Evolutionary conservation across 495 filamentous ascomycete species (phyloP).

Genomic region (Tirmania nivea): DNA sequence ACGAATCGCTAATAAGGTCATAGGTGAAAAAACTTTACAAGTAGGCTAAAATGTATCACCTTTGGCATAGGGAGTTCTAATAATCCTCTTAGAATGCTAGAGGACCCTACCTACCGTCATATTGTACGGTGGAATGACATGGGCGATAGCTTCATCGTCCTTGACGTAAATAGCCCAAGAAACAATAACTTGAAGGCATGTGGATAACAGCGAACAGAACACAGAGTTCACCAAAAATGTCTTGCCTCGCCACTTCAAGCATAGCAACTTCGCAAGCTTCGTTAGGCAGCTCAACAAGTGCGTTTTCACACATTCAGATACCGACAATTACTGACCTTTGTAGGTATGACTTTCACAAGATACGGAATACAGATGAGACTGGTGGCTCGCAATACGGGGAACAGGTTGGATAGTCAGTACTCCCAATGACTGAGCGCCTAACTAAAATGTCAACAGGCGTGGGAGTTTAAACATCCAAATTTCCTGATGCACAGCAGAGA

Average conservation of each 20-base stretch:
- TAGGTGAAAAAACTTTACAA: slow-evolving; percentile 98
- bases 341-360: slow-evolving; percentile 78
- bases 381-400: slow-evolving; percentile 77
- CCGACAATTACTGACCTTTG: not conserved
- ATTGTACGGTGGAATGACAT: slow-evolving; percentile 92
- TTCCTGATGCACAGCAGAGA: slow-evolving; percentile 93
- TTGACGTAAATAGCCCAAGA: slow-evolving; percentile 43
- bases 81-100: slow-evolving; percentile 58
- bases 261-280: slow-evolving; percentile 98
- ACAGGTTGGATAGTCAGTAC: slow-evolving; percentile 39
- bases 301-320: not conserved
- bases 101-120: slow-evolving; percentile 75
- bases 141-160: slow-evolving; percentile 87
- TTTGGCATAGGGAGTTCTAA: no score
- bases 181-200: no score
- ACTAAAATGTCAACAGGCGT: slow-evolving; percentile 26
- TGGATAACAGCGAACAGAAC: slow-evolving; percentile 35
- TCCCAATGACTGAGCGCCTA: not conserved
- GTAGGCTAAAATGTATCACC: slow-evolving; percentile 29
- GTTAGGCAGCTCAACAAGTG: slow-evolving; percentile 98
- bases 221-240: slow-evolving; percentile 97
- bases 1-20: slow-evolving; percentile 18
- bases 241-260: slow-evolving; percentile 95
- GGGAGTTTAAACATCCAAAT: slow-evolving; percentile 97
- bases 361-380: slow-evolving; percentile 84